Percentiles rank a stretch among this genome's conserved stretches.
Evolutionary conservation across 495 filamentous ascomycete genomes (phyloP).

Genomic region (Annulohypoxylon stygium): DNA sequence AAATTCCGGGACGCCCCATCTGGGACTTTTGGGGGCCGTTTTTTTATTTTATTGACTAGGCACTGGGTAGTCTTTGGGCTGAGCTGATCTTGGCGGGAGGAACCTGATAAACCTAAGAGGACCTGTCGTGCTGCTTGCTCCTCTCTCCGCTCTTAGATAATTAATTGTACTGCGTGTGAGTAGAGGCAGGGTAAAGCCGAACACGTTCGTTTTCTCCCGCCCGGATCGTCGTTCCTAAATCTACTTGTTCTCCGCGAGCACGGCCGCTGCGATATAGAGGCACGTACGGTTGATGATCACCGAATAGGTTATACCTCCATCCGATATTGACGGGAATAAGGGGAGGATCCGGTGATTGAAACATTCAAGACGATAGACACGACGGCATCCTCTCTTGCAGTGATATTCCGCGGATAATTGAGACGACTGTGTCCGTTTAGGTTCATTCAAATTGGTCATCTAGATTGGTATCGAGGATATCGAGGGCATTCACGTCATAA

Average conservation of each 20-base stretch:
- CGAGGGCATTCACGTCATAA: background rate
- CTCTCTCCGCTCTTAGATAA: background rate
- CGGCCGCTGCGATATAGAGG: slow-evolving; percentile 8
- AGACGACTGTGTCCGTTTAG: background rate
- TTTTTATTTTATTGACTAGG: background rate
- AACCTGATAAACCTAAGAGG: background rate
- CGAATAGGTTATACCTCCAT: background rate
- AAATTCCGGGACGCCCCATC: background rate
- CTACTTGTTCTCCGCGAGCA: background rate
- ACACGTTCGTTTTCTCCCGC: background rate
- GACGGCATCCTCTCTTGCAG: background rate
- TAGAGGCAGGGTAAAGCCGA: background rate
- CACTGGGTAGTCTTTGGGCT: background rate
- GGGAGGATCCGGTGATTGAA: background rate
- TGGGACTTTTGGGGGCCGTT: slow-evolving; percentile 4
- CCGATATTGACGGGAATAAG: background rate
- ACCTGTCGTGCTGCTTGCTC: background rate
- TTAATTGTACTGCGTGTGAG: background rate
- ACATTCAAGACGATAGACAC: background rate
- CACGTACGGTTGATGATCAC: background rate
- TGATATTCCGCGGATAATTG: background rate
- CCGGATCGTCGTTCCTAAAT: slow-evolving; percentile 7
- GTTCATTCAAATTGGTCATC: background rate
- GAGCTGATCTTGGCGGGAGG: background rate
- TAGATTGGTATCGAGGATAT: background rate